Conservation (phyloP, 1,139 yeast species). For the Blastobotrys petasosporus region DNA sequence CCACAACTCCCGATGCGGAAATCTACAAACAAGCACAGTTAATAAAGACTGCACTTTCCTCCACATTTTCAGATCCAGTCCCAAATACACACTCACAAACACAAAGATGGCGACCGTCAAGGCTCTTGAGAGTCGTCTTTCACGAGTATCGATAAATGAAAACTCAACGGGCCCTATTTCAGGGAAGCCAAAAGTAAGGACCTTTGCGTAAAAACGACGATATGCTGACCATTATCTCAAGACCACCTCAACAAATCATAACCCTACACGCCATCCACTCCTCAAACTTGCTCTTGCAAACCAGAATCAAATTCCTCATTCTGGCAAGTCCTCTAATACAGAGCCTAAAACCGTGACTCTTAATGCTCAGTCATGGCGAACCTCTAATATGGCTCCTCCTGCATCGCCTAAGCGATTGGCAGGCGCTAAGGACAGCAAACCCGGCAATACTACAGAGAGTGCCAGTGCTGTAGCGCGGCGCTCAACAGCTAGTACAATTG, state of each 20-base stretch:
- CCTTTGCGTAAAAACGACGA: neutral
- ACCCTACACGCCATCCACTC: conserved; percentile 24
- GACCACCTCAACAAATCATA: conserved; percentile 4
- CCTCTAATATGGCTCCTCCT: conserved; percentile 20
- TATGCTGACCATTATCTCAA: neutral
- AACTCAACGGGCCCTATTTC: conserved; percentile 10
- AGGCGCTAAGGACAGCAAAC: neutral
- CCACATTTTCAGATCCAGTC: neutral
- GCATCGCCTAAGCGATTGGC: conserved; percentile 18
- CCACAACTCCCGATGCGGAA: conserved; percentile 3
- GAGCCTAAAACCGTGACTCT: conserved; percentile 18
- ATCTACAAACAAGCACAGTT: conserved; percentile 2
- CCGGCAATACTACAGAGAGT: neutral
- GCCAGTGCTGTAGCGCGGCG: conserved; percentile 5
- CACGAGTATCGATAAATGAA: conserved; percentile 26
- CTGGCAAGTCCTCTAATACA: conserved; percentile 9
- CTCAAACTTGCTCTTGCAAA: conserved; percentile 29
- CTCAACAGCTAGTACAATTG: conserved; percentile 13
- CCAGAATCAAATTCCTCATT: conserved; percentile 23
- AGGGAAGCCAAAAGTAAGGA: neutral
- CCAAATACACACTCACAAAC: neutral
- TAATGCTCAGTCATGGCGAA: conserved; percentile 25
- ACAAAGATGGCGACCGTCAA: conserved; percentile 16
- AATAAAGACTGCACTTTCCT: neutral
- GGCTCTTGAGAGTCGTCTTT: conserved; percentile 22